phyloP scores from a whole-genome alignment of 164 flowering plant genomes.

The Kalanchoe fedtschenkoi region DNA sequence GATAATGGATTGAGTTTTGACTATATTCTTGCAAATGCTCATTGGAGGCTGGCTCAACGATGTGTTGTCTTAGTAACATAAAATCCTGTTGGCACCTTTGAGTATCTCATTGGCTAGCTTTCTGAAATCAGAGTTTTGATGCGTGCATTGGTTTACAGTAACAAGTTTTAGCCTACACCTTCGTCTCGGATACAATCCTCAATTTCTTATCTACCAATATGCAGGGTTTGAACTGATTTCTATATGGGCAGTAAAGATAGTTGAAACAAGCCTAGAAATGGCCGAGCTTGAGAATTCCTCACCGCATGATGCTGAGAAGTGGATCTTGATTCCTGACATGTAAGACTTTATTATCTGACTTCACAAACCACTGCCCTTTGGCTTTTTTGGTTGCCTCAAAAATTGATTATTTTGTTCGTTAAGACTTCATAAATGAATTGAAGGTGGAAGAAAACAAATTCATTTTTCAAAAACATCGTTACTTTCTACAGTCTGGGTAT shows the following conservation, averaged over 20 bases:
- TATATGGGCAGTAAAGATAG: conserved; percentile 58
- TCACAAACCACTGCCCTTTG: background rate
- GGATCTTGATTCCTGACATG: conserved; percentile 49
- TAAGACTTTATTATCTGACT: conserved; percentile 13
- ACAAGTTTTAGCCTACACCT: background rate
- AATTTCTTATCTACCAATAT: background rate
- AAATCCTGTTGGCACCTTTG: background rate
- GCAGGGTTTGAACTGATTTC: conserved; percentile 48
- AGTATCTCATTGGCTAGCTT: background rate
- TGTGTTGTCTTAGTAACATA: background rate
- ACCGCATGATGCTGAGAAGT: conserved; percentile 71
- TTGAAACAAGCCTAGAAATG: conserved; percentile 80
- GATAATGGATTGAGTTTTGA: background rate
- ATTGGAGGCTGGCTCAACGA: background rate
- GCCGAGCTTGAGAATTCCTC: conserved; percentile 95
- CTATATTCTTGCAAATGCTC: background rate
- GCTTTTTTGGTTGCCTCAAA: background rate
- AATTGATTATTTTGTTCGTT: background rate
- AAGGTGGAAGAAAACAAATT: background rate
- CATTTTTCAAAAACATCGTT: background rate
- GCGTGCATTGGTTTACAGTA: background rate
- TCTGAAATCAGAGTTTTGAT: background rate
- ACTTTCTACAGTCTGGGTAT: background rate
- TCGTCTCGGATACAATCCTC: background rate
- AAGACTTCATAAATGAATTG: background rate